Evolutionary conservation across 2,329 filamentous ascomycete genomes (phyloP), one percentile per base, ranked within the genome.

Genomic region (Stemphylium lycopersici): DNA sequence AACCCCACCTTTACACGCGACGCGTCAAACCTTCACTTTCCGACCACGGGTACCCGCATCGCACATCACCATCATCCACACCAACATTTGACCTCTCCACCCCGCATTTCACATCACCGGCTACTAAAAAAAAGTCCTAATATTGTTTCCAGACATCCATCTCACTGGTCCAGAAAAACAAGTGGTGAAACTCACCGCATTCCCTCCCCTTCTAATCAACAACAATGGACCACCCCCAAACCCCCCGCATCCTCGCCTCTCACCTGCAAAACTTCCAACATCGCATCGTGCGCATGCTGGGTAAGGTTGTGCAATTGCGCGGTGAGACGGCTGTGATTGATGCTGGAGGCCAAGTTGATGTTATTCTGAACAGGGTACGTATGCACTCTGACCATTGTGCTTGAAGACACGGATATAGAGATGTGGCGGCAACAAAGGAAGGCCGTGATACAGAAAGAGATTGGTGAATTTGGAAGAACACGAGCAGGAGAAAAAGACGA

Each of bases 261-360:
- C 90, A 93, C 77, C 88, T 98, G 53, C 86, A 91, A 72, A 82
- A 83, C 69, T 96, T 93, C 78, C 76, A 78, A 44, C 77, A 84
- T 70, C 79, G 85, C 62, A 90, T 90, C 58, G 90, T 98, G 59
- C 92, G 92, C 66, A 81, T 98, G 50, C 83, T 96, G 4, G 95
- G 95, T 68, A 92, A 89, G 68, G 92, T 98, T 41, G 84, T 85
- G 3, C 88, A 95, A 68, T 81, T 98, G 20, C 87, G 88, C 46
- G 93, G 93, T 63, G 90, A 95, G 47, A 84, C 85, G 45, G 93
- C 92, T 0, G 86, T 87, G 5, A 84, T 98, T 26, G 91, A 96
- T 52, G 88, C 91, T 5, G 88, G 81, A 2, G 93, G 93, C 0
- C 83, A 86, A 18, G 84, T 97, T 22, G 90, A 87, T 0, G 81